phyloP scores from a whole-genome alignment of 495 filamentous ascomycete genomes.

The Rhypophila decipiens region DNA sequence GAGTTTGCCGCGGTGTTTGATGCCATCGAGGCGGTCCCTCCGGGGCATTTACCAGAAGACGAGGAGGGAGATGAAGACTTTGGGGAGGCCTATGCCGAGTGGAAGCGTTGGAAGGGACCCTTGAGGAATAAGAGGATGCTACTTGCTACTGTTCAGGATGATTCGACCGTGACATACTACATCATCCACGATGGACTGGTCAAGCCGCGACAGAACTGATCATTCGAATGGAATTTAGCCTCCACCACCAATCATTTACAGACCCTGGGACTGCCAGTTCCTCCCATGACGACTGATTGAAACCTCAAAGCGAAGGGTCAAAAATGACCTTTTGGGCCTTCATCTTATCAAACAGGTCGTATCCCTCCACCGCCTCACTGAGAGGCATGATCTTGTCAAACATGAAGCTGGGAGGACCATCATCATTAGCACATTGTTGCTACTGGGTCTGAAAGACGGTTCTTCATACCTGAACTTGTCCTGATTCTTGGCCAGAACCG shows the following conservation, averaged over 20 bases:
- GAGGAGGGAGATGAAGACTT: slow-evolving; percentile 11
- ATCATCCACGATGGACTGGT: slow-evolving; percentile 92
- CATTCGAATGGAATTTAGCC: not conserved
- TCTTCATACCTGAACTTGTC: slow-evolving; percentile 66
- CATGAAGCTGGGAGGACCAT: slow-evolving; percentile 65
- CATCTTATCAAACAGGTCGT: slow-evolving; percentile 89
- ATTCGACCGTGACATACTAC: slow-evolving; percentile 94
- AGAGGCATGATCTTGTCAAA: slow-evolving; percentile 89
- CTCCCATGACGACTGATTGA: not conserved
- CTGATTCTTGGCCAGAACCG: slow-evolving; percentile 74
- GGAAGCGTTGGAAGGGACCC: slow-evolving; percentile 33
- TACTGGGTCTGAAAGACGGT: not conserved
- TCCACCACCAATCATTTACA: not conserved
- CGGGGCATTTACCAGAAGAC: not conserved
- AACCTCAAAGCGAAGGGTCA: slow-evolving; percentile 14
- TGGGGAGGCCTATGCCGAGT: slow-evolving; percentile 14
- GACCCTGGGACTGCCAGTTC: not conserved
- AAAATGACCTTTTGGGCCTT: slow-evolving; percentile 84
- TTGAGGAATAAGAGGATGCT: slow-evolving; percentile 64
- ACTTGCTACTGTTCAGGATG: slow-evolving; percentile 75
- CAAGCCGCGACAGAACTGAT: slow-evolving; percentile 88
- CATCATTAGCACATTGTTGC: not conserved
- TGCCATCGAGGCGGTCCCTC: slow-evolving; percentile 49
- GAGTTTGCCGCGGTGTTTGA: slow-evolving; percentile 79
- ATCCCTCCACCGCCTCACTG: slow-evolving; percentile 75